Evolutionary conservation across 202 grass and related monocot species (phyloP), one percentile per base, ranked within the genome.

Genomic region (Zizania palustris): DNA sequence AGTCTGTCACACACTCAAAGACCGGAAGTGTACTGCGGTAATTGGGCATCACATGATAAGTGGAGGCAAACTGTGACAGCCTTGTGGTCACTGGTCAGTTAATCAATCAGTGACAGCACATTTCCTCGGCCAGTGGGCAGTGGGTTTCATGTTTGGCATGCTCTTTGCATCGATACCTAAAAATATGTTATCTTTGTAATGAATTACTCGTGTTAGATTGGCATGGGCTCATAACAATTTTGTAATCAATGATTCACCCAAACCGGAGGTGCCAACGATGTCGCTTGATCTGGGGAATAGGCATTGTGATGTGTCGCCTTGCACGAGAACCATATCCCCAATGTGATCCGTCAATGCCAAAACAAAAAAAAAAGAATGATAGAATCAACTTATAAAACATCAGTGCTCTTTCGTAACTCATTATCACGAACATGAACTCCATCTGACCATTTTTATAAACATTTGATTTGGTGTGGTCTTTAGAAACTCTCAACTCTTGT

Each of bases 1-100:
- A 93, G 64, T 77, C 90, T 4, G 21, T 89, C 58, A 91, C 75
- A 5, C 84, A 83, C 65, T 73, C 91, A 59, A 98, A 98, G 83
- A 65, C 87, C 40, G 88, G 85, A 64, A 94, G 87, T 12, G 67
- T 90, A 15, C 49, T 86, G 71, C 80, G 91, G 77, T 98, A 77
- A 84, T 19, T 38, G 33, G 0, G 40, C 49, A 67, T 28, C 71
- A 38, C 56, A 61, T 64, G 57, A 33, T 34, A 48, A 11, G 67
- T 10, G 18, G 46, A 54, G 33, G 67, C 40, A 33, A 66, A 34
- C 2, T 4, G 9, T 53, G 15, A 13, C 19, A 19, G 38, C 40
- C 85, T 39, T 65, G 34, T 65, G 49, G 57, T 65, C 60, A 66
- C 51, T 65, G 58, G 48, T 65, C 66, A 71, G 53, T 71, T 15